A percentile compares a stretch with the other conserved stretches of the same genome.
Evolutionary conservation across 2,329 filamentous ascomycete genomes (phyloP).

Genomic region (Exophiala lecanii-corni): DNA sequence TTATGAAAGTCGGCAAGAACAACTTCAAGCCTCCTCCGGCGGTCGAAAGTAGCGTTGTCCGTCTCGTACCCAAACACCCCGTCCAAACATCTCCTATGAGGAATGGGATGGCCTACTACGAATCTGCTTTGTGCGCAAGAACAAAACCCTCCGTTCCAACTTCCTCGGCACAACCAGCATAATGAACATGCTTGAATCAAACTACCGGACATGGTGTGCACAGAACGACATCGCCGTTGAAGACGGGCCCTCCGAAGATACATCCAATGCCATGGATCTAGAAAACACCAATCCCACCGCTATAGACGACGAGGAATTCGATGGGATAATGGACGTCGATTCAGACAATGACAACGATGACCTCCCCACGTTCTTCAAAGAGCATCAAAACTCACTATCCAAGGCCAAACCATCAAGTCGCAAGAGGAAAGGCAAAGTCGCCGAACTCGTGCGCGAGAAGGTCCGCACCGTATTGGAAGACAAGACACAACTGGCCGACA

Average conservation of each 20-base stretch:
- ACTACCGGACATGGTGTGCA: conserved; percentile 86
- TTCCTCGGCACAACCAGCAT: conserved; percentile 79
- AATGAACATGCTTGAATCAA: conserved; percentile 74
- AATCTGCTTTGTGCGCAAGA: conserved; percentile 80
- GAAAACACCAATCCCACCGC: conserved; percentile 26
- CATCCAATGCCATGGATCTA: conserved; percentile 34
- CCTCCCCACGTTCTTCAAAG: conserved; percentile 78
- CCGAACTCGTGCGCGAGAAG: conserved; percentile 78
- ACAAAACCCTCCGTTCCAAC: conserved; percentile 78
- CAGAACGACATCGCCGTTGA: conserved; percentile 77
- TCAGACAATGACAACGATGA: conserved; percentile 51
- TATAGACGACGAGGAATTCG: conserved; percentile 36
- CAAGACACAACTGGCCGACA: conserved; percentile 73
- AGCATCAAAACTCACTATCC: conserved; percentile 40
- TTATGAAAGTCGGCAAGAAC: conserved; percentile 92
- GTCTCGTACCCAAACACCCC: conserved; percentile 82
- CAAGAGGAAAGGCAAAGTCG: conserved; percentile 74
- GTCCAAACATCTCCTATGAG: conserved; percentile 85
- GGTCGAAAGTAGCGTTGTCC: conserved; percentile 86
- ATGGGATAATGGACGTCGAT: conserved; percentile 47
- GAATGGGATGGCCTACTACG: conserved; percentile 90
- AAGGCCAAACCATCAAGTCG: conserved; percentile 39
- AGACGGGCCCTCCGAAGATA: conserved; percentile 49
- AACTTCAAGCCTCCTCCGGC: conserved; percentile 95
- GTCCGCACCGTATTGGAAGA: conserved; percentile 78